Base-by-base conservation (phyloP, 768 basidiomycete genomes). In the Pulveroboletus ravenelii region DNA sequence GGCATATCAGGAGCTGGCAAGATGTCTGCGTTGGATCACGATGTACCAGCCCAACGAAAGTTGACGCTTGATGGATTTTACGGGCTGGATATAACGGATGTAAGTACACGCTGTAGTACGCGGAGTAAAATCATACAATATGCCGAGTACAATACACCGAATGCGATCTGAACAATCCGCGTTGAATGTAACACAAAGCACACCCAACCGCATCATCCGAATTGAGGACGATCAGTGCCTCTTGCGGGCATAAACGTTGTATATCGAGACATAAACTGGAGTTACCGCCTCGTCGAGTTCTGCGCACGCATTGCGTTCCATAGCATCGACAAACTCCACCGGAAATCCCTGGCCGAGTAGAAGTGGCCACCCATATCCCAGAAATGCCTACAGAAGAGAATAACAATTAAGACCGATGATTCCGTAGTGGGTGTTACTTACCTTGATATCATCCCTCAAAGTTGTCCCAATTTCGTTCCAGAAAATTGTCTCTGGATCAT, bases 331-430 rank as follows among this genome's bases (percentile, higher is more conserved):
- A 14, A 81, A 60, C 8, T 70, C 65, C 59, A 77, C 75, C 3
- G 80, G 64, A 27, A 88, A 58, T 5, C 85, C 88, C 57, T 72
- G 77, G 12, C 81, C 78, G 6, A 89, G 74, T 3, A 90, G 74
- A 37, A 89, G 70, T 18, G 85, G 83, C n/a, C 85, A 73, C 15
- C 78, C 82, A 1, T 82, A 80, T 55, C 73, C 75, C 36, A 90
- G 59, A 61, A 90, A 88, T 13, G 77, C 72, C 85, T 89, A 54
- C 17, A 52, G 38, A 18, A 42, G 48, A 27, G 35, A 32, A 34
- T 34, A 15, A 36, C 39, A 34, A 32, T 47, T 3, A 34, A 20
- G 29, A 35, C 10, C 44, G 50, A 52, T 42, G 41, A 38, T 6
- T 15, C 30, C 41, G 30, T 10, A 3, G 52, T 8, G 39, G 29